phyloP scores from a whole-genome alignment of 768 basidiomycete genomes.

The Brasilioporus rufonigricans region DNA sequence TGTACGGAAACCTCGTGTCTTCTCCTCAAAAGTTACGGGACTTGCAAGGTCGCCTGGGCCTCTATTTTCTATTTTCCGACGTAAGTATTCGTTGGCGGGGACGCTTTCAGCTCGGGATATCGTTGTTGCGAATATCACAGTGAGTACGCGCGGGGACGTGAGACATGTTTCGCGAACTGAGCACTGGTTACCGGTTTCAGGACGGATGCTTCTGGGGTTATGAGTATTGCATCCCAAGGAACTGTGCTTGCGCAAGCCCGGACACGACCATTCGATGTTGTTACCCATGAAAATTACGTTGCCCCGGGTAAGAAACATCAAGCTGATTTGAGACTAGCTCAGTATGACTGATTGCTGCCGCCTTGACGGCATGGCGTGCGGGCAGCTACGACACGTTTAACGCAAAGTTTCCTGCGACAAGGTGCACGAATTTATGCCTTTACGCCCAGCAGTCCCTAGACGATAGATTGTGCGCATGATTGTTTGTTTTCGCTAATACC shows the following conservation, averaged over 20 bases:
- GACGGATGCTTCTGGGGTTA: slow-evolving; percentile 49
- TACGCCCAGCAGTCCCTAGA: slow-evolving; percentile 38
- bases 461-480: slow-evolving; percentile 20
- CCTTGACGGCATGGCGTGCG: slow-evolving; percentile 12
- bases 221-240: slow-evolving; percentile 56
- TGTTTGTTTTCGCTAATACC: not conserved
- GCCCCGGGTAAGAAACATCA: slow-evolving; percentile 65
- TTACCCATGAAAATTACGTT: slow-evolving; percentile 67
- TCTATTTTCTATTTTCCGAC: slow-evolving; percentile 90
- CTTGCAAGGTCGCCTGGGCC: slow-evolving; percentile 73
- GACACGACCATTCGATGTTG: slow-evolving; percentile 77
- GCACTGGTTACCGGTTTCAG: slow-evolving; percentile 30
- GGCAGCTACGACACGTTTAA: slow-evolving; percentile 49
- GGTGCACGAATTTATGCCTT: slow-evolving; percentile 56
- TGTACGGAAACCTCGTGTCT: slow-evolving; percentile 86
- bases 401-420: slow-evolving; percentile 56
- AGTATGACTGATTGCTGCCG: slow-evolving; percentile 13
- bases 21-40: slow-evolving; percentile 79
- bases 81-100: slow-evolving; percentile 82
- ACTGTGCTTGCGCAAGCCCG: slow-evolving; percentile 66
- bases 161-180: slow-evolving; percentile 10
- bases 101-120: slow-evolving; percentile 70
- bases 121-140: slow-evolving; percentile 73
- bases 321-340: slow-evolving; percentile 16
- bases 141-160: slow-evolving; percentile 39